Percentiles rank a stretch among this genome's conserved stretches.
phyloP scores from a whole-genome alignment of 2,329 filamentous ascomycete genomes.

The Fusarium verticillioides region DNA sequence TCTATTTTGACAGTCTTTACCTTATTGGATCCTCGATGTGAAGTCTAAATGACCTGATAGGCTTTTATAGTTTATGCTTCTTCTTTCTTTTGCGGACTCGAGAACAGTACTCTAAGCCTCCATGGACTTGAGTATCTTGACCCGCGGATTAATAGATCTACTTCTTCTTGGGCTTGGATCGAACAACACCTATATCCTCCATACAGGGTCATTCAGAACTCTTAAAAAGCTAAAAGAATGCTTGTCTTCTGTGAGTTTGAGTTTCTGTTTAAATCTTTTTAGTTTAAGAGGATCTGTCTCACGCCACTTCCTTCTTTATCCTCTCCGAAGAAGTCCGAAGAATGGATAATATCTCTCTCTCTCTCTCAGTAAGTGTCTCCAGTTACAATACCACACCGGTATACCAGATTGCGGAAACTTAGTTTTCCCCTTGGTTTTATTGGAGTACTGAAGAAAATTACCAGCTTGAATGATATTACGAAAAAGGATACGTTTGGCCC shows the following conservation, averaged over 20 bases:
- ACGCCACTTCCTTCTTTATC: accelerated
- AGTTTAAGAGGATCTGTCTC: background rate
- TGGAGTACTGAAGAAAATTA: accelerated
- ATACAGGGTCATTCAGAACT: no score
- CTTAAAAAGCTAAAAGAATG: accelerated
- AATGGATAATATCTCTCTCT: no score
- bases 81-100: accelerated
- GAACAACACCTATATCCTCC: no score
- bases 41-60: background rate
- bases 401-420: no score
- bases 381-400: no score
- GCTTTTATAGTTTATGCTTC: background rate
- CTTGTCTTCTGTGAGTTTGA: accelerated
- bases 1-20: background rate
- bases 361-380: no score
- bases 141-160: background rate
- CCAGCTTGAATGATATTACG: accelerated
- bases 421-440: no score
- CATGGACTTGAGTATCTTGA: background rate
- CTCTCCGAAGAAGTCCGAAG: background rate
- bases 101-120: background rate
- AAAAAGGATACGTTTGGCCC: accelerated
- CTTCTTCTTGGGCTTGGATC: no score
- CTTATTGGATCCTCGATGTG: accelerated
- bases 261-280: background rate